These are phyloP conservation scores for Niveomyces coronatus DNA, from an alignment of 2,329 filamentous ascomycete species.

Conservation along the genomic window DNA sequence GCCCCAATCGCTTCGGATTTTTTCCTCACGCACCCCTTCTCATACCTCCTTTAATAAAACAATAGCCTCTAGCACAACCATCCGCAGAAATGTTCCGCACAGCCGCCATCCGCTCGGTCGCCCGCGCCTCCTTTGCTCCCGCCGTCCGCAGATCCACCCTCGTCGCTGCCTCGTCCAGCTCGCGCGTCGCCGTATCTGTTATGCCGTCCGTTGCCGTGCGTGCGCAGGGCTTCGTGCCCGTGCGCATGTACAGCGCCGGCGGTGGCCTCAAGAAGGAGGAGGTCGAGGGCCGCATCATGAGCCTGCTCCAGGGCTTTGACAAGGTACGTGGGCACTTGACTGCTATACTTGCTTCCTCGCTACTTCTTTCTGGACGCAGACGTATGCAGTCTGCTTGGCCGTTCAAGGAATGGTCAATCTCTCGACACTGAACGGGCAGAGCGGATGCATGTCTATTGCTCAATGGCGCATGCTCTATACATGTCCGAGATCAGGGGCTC, in stretches of 20 bases:
- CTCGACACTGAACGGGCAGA: no score
- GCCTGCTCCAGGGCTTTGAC: conserved; percentile 91
- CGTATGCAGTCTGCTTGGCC: no score
- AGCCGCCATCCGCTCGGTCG: conserved; percentile 68
- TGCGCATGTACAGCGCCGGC: conserved; percentile 79
- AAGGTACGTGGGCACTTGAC: conserved; percentile 49
- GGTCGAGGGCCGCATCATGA: conserved; percentile 85
- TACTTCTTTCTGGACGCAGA: no score
- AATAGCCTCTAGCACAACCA: no score
- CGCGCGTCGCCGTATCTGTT: conserved; percentile 39
- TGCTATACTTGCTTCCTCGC: no score
- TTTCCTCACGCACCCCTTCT: conserved; percentile 3
- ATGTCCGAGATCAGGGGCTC: no score
- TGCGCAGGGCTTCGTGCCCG: conserved; percentile 54
- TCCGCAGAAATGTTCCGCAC: conserved; percentile 88
- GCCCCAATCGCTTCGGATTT: conserved; percentile 9
- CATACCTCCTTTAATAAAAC: no score
- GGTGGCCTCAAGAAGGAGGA: conserved; percentile 70
- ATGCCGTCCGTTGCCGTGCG: conserved; percentile 48
- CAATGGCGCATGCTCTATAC: no score
- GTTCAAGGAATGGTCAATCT: no score
- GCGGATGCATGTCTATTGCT: no score
- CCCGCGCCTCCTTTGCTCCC: conserved; percentile 50
- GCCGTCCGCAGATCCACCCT: conserved; percentile 50
- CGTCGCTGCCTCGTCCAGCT: conserved; percentile 51